Conservation (phyloP, 1,139 yeast species). For the Candida sp. region DNA sequence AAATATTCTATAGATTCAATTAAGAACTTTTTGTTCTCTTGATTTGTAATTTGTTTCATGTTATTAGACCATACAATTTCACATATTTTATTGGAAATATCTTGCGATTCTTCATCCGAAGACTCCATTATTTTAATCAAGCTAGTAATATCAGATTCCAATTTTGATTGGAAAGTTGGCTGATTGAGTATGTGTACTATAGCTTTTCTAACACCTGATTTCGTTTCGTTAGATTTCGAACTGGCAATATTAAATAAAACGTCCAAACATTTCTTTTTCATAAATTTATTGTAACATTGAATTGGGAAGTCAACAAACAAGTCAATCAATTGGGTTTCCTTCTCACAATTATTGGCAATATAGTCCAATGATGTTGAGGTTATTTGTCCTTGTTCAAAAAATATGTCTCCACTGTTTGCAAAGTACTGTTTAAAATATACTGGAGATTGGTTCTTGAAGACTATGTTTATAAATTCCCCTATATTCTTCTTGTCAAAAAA, state of each 20-base stretch:
- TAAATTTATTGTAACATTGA: slow-evolving; percentile 43
- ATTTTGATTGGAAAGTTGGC: slow-evolving; percentile 49
- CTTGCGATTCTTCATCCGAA: slow-evolving; percentile 11
- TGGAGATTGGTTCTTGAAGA: slow-evolving; percentile 8
- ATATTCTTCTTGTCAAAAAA: slow-evolving; percentile 20
- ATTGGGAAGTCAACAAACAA: slow-evolving; percentile 36
- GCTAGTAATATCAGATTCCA: slow-evolving; percentile 40
- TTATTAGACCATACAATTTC: slow-evolving; percentile 27
- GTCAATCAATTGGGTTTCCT: slow-evolving; percentile 5
- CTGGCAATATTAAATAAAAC: slow-evolving; percentile 15
- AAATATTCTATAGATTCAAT: slow-evolving; percentile 10
- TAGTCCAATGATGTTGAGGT: slow-evolving; percentile 22
- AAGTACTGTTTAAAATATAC: slow-evolving; percentile 15
- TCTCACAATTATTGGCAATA: slow-evolving; percentile 7
- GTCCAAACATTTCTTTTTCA: slow-evolving; percentile 38
- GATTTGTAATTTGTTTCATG: slow-evolving; percentile 19
- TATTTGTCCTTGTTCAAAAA: slow-evolving; percentile 45
- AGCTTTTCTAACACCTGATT: slow-evolving; percentile 10
- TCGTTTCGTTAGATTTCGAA: slow-evolving; percentile 5
- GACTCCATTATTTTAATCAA: slow-evolving; percentile 19
- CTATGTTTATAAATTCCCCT: slow-evolving; percentile 9
- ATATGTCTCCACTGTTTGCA: slow-evolving; percentile 10
- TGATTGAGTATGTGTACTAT: slow-evolving; percentile 35
- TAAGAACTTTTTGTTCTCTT: slow-evolving; percentile 12
- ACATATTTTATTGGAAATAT: slow-evolving; percentile 15